phyloP scores from a whole-genome alignment of 2,329 filamentous ascomycete genomes.

The Berkeleyomyces basicola region DNA sequence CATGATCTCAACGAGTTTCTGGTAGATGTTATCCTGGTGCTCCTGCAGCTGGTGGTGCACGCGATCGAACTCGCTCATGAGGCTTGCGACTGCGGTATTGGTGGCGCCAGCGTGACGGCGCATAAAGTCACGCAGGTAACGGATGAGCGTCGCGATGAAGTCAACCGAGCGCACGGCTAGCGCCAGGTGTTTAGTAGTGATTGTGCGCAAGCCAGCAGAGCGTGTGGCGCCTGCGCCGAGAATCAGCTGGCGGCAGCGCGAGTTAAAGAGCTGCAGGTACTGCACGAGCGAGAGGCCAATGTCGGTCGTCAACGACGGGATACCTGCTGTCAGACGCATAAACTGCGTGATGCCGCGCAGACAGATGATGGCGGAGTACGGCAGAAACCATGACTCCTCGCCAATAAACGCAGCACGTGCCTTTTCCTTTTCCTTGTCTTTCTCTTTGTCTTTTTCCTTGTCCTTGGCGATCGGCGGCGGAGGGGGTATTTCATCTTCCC shows the following conservation, averaged over 20 bases:
- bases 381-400: conserved; percentile 69
- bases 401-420: conserved; percentile 62
- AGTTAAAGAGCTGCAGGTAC: conserved; percentile 88
- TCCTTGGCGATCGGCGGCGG: conserved; percentile 30
- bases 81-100: conserved; percentile 30
- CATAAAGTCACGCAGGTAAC: conserved; percentile 81
- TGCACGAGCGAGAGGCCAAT: conserved; percentile 65
- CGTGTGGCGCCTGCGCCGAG: conserved; percentile 82
- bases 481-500: conserved; percentile 21
- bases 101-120: conserved; percentile 50
- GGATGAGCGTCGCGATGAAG: conserved; percentile 74
- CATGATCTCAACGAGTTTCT: conserved; percentile 91
- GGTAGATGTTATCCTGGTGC: conserved; percentile 78
- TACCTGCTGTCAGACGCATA: conserved; percentile 63
- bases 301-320: conserved; percentile 78
- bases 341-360: conserved; percentile 70
- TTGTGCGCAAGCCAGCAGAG: conserved; percentile 83
- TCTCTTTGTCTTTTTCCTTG: conserved; percentile 33
- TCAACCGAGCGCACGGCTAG: conserved; percentile 77
- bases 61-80: conserved; percentile 79
- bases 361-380: conserved; percentile 66
- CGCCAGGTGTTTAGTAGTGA: conserved; percentile 87
- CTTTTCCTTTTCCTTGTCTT: conserved; percentile 49
- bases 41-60: conserved; percentile 71
- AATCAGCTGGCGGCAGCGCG: conserved; percentile 87